Percentiles rank a stretch among this genome's conserved stretches.
These are phyloP conservation scores for Nemania sp. DNA, from an alignment of 2,329 filamentous ascomycete genomes.

Conservation along the genomic window DNA sequence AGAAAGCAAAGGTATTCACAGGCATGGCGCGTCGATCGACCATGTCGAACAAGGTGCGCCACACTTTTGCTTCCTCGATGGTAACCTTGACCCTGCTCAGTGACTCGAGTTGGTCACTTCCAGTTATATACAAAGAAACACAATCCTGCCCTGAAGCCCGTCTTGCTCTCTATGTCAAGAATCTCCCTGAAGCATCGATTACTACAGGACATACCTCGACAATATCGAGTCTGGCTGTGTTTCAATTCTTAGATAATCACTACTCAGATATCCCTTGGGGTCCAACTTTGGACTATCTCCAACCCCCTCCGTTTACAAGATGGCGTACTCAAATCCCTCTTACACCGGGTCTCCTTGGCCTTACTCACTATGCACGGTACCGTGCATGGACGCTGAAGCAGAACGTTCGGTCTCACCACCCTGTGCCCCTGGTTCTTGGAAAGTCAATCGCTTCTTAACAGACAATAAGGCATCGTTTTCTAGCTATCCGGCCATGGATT, in stretches of 20 bases:
- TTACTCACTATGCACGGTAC: conserved; percentile 25
- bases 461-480: conserved; percentile 39
- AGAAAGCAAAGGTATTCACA: conserved; percentile 12
- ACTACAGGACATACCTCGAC: conserved; percentile 1
- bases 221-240: neutral
- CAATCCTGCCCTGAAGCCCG: conserved; percentile 8
- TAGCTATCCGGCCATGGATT: conserved; percentile 26
- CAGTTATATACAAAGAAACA: conserved; percentile 24
- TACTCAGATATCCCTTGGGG: neutral
- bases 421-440: conserved; percentile 29
- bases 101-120: neutral
- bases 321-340: conserved; percentile 18
- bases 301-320: neutral
- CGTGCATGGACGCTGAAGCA: conserved; percentile 37
- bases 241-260: neutral
- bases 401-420: conserved; percentile 30
- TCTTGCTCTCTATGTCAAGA: neutral
- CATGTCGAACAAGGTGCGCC: conserved; percentile 17
- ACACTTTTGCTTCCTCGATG: conserved; percentile 13
- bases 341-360: conserved; percentile 25
- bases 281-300: neutral
- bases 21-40: conserved; percentile 16
- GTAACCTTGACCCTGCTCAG: conserved; percentile 10
- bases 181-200: neutral
- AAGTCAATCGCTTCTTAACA: conserved; percentile 37